Evolutionary conservation across 106 monocot genomes (phyloP).

Genomic region (Alisma plantagoaquatica): DNA sequence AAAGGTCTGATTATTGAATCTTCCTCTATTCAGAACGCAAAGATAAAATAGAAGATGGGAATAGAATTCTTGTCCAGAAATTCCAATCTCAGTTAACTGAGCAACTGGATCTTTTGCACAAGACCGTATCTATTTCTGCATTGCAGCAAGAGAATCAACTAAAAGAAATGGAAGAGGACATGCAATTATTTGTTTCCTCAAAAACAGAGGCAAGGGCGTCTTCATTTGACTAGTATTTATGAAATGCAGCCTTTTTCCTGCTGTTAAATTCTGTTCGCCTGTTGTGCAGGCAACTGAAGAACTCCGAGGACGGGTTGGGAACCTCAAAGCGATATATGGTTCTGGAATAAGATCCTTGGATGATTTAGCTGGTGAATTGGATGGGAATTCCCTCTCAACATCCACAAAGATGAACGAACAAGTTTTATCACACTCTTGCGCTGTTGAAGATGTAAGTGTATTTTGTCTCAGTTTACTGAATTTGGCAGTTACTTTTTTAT

Average conservation of each 20-base stretch:
- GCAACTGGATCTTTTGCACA: constrained; percentile 79
- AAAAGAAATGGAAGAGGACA: constrained; percentile 93
- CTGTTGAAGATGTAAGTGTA: constrained; percentile 46
- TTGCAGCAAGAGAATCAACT: constrained; percentile 84
- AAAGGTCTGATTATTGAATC: neutral
- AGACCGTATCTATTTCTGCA: constrained; percentile 69
- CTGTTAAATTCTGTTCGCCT: constrained; percentile 2
- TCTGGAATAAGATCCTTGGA: constrained; percentile 60
- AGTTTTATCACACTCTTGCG: constrained; percentile 38
- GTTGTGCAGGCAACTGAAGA: constrained; percentile 61
- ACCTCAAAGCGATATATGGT: constrained; percentile 59
- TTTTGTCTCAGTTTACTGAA: neutral
- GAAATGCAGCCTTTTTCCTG: neutral
- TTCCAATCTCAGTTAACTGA: constrained; percentile 73
- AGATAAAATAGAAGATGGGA: constrained; percentile 83
- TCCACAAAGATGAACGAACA: constrained; percentile 47
- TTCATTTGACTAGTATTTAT: neutral
- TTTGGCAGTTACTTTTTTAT: neutral
- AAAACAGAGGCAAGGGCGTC: constrained; percentile 49
- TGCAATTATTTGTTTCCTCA: constrained; percentile 82
- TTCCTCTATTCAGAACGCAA: constrained; percentile 49
- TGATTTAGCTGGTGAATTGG: constrained; percentile 70
- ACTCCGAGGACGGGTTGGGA: constrained; percentile 43
- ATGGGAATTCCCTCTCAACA: constrained; percentile 62
- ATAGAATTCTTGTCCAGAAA: constrained; percentile 54